phyloP scores from a whole-genome alignment of 2,329 filamentous ascomycete genomes.

The Sphaerulina vaccinii region DNA sequence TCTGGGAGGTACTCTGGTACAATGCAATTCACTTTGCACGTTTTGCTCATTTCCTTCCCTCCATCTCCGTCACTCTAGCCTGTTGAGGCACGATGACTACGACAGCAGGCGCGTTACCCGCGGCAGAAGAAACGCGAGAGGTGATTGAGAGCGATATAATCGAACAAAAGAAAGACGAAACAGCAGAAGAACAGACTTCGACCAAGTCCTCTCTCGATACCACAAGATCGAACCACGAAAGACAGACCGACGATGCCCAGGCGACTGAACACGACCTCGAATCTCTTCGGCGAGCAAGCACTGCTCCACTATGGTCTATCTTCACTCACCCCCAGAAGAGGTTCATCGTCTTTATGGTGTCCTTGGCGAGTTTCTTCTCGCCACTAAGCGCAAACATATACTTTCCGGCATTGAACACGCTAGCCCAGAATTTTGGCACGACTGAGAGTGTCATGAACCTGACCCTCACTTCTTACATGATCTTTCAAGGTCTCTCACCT shows the following conservation, averaged over 20 bases:
- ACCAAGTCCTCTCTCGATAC: neutral
- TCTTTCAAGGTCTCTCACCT: conserved; percentile 51
- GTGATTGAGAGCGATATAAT: too few relatives aligned
- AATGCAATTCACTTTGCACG: too few relatives aligned
- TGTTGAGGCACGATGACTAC: too few relatives aligned
- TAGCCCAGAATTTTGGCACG: conserved; percentile 51
- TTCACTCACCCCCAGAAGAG: conserved; percentile 45
- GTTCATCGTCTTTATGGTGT: conserved; percentile 50
- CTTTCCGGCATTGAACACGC: conserved; percentile 52
- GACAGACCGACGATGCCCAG: neutral
- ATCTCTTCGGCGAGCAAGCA: conserved; percentile 16
- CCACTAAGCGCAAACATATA: conserved; percentile 55
- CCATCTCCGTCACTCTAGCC: too few relatives aligned
- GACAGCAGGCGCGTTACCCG: too few relatives aligned
- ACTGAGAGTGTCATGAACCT: conserved; percentile 46
- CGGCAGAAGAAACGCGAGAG: too few relatives aligned
- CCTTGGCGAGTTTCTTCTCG: conserved; percentile 54
- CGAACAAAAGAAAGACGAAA: too few relatives aligned
- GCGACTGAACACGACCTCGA: conserved; percentile 21
- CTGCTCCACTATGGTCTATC: conserved; percentile 30
- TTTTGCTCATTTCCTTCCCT: too few relatives aligned
- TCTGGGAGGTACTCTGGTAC: too few relatives aligned
- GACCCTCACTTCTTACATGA: conserved; percentile 59
- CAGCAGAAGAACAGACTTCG: too few relatives aligned
- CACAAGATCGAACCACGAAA: conserved; percentile 1